Evolutionary conservation across 306 rosid genomes (phyloP).

Genomic region (Begonia peltatifolia): DNA sequence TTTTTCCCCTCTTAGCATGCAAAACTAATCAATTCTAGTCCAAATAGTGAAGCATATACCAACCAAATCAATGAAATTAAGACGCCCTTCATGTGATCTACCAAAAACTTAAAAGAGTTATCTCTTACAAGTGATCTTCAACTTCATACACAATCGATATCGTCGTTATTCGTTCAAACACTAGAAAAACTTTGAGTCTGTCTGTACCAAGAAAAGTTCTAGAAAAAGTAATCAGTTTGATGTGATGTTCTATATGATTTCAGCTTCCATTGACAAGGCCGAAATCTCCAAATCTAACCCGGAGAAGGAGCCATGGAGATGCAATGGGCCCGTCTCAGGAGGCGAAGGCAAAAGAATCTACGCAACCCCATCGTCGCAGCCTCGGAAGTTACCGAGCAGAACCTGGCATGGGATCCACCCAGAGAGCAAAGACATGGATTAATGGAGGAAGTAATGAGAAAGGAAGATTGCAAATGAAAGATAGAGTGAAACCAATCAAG

Average conservation of each 20-base stretch:
- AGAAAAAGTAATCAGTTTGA: no score
- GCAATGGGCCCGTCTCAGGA: slow-evolving; percentile 17
- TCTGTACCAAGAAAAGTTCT: no score
- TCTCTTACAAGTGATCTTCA: no score
- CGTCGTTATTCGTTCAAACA: no score
- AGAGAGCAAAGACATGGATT: slow-evolving; percentile 21
- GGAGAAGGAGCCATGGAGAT: slow-evolving; percentile 88
- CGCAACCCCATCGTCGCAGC: slow-evolving; percentile 49
- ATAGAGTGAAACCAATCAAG: slow-evolving; percentile 22
- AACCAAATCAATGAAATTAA: no score
- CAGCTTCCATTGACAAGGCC: slow-evolving; percentile 90
- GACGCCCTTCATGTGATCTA: no score
- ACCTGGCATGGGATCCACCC: slow-evolving; percentile 12
- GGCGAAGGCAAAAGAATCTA: slow-evolving; percentile 19
- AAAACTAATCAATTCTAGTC: no score
- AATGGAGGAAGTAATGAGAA: slow-evolving; percentile 13
- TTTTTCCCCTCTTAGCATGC: no score
- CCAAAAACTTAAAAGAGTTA: no score
- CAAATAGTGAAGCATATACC: no score
- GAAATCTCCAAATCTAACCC: slow-evolving; percentile 66
- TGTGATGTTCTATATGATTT: neutral
- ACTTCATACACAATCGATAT: no score
- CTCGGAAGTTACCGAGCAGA: slow-evolving; percentile 23
- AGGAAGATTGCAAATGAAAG: slow-evolving; percentile 27
- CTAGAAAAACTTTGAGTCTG: no score